A percentile compares a stretch with the other conserved stretches of the same genome.
phyloP scores from a whole-genome alignment of 2,329 filamentous ascomycete genomes.

The Aspergillus texensis region DNA sequence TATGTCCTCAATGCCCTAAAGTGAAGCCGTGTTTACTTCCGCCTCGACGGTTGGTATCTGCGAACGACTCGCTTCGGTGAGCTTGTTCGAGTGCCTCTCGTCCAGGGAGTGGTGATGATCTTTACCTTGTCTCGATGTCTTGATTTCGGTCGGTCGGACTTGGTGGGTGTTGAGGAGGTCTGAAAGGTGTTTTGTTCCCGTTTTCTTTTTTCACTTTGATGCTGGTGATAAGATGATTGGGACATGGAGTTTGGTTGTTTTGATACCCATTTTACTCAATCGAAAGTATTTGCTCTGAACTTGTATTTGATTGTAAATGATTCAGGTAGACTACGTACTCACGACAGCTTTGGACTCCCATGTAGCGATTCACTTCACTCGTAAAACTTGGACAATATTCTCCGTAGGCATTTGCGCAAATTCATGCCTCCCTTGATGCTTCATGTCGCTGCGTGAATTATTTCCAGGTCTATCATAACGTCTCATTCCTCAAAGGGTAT shows the following conservation, averaged over 20 bases:
- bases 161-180: constrained; percentile 88
- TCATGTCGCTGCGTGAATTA: too few relatives aligned
- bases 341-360: too few relatives aligned
- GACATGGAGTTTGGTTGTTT: background rate
- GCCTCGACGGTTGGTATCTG: constrained; percentile 36
- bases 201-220: constrained; percentile 58
- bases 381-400: too few relatives aligned
- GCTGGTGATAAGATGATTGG: constrained; percentile 11
- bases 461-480: too few relatives aligned
- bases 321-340: background rate
- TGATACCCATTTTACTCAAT: background rate
- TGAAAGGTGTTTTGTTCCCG: constrained; percentile 67
- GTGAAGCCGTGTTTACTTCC: constrained; percentile 70
- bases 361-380: too few relatives aligned
- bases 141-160: constrained; percentile 74
- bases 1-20: constrained; percentile 85
- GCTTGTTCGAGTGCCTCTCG: constrained; percentile 43
- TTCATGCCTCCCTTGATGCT: too few relatives aligned
- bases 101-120: constrained; percentile 96
- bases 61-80: constrained; percentile 40
- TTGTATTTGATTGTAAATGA: background rate
- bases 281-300: background rate
- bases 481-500: background rate
- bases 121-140: constrained; percentile 72
- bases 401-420: too few relatives aligned